Evolutionary conservation across 2,329 filamentous ascomycete species (phyloP).

Genomic region (Neonectria hederae): DNA sequence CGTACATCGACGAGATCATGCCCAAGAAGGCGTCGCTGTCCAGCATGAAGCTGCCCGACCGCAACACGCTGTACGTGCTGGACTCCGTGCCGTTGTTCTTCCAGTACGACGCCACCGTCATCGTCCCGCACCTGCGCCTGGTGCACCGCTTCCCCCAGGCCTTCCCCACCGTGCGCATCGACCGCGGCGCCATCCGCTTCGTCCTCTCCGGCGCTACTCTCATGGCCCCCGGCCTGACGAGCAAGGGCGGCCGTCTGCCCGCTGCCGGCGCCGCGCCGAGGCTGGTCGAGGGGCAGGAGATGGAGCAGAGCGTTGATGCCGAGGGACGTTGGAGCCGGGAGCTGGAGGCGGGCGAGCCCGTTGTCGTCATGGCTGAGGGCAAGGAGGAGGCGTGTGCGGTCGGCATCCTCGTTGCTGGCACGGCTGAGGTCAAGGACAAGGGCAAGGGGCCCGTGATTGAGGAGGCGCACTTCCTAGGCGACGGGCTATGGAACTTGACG

Average conservation of each 20-base stretch:
- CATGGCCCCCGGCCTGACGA: constrained; percentile 95
- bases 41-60: constrained; percentile 92
- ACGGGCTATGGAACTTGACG: constrained; percentile 85
- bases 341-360: constrained; percentile 81
- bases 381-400: constrained; percentile 93
- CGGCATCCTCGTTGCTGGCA: constrained; percentile 83
- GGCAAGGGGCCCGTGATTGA: constrained; percentile 95
- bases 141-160: constrained; percentile 89
- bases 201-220: constrained; percentile 92
- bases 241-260: constrained; percentile 81
- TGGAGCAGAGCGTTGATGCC: constrained; percentile 54
- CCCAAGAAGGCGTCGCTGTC: constrained; percentile 94
- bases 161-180: constrained; percentile 88
- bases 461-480: constrained; percentile 91
- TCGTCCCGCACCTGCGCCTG: constrained; percentile 88
- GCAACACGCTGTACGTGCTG: constrained; percentile 87
- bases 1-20: constrained; percentile 91
- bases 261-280: constrained; percentile 51
- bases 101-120: constrained; percentile 78
- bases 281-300: constrained; percentile 53
- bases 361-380: constrained; percentile 90
- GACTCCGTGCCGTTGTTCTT: constrained; percentile 85
- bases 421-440: constrained; percentile 91
- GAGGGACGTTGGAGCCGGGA: constrained; percentile 71
- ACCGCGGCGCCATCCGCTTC: constrained; percentile 95